Evolutionary conservation across 345 rosid species (phyloP).

Genomic region (Luvunga scandens): DNA sequence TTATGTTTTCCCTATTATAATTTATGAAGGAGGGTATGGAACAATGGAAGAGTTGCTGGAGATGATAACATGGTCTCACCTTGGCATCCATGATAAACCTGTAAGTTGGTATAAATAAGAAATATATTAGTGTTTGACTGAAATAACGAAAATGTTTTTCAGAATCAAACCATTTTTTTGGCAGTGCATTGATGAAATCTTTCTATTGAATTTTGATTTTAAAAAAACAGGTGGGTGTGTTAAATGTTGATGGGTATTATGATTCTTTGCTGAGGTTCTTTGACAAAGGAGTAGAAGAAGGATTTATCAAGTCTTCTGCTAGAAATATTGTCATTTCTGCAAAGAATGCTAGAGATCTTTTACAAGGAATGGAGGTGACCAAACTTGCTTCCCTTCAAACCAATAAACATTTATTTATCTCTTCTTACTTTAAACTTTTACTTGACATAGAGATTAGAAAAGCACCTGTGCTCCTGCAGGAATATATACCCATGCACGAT

Average conservation of each 20-base stretch:
- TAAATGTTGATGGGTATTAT: conserved; percentile 56
- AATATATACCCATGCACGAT: conserved; percentile 40
- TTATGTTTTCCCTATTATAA: background rate
- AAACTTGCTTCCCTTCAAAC: background rate
- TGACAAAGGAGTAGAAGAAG: conserved; percentile 61
- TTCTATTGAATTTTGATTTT: background rate
- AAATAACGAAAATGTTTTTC: too few relatives aligned
- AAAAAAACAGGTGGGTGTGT: conserved; percentile 40
- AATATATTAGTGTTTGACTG: too few relatives aligned
- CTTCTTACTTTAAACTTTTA: too few relatives aligned
- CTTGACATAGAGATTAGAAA: too few relatives aligned
- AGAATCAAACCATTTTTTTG: background rate
- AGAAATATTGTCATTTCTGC: conserved; percentile 48
- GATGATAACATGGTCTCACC: conserved; percentile 61
- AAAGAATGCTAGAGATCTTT: conserved; percentile 32
- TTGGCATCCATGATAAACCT: conserved; percentile 61
- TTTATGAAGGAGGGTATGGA: conserved; percentile 54
- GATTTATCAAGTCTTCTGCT: conserved; percentile 44
- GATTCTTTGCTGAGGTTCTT: conserved; percentile 49
- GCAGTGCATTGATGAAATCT: background rate
- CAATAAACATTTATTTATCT: too few relatives aligned
- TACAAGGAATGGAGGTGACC: conserved; percentile 48
- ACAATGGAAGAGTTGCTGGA: conserved; percentile 64
- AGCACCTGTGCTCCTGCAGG: conserved; percentile 32
- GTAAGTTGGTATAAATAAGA: conserved; percentile 19